A percentile compares a stretch with the other conserved stretches of the same genome.
Evolutionary conservation across 768 basidiomycete species (phyloP).

Genomic region (Suillus placidus): DNA sequence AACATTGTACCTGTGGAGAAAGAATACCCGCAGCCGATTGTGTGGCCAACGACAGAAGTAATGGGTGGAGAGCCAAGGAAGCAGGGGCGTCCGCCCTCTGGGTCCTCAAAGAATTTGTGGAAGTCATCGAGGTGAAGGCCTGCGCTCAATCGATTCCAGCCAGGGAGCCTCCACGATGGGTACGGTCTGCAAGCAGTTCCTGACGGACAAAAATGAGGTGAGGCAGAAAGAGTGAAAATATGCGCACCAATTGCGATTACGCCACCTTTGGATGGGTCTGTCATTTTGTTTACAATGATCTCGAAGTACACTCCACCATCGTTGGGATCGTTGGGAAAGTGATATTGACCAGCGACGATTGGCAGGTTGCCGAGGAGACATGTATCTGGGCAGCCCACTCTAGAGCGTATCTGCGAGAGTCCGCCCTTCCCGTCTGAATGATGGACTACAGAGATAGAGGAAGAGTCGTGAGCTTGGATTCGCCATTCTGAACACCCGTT

Average conservation of each 20-base stretch:
- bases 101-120: constrained; percentile 73
- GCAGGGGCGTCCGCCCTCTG: constrained; percentile 59
- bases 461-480: constrained; percentile 46
- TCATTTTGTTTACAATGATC: constrained; percentile 55
- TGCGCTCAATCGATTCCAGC: constrained; percentile 70
- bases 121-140: constrained; percentile 72
- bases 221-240: not conserved
- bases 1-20: constrained; percentile 52
- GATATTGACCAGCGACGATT: constrained; percentile 61
- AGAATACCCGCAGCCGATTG: constrained; percentile 66
- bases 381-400: constrained; percentile 45
- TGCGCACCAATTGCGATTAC: constrained; percentile 59
- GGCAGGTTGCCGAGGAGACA: constrained; percentile 65
- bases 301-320: constrained; percentile 69
- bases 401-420: constrained; percentile 47
- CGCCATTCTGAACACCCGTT: constrained; percentile 58
- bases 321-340: constrained; percentile 52
- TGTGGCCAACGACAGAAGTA: constrained; percentile 48
- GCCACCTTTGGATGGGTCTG: constrained; percentile 36
- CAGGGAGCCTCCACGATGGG: constrained; percentile 66
- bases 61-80: constrained; percentile 40
- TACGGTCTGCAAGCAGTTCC: constrained; percentile 69
- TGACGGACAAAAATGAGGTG: constrained; percentile 25
- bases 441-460: constrained; percentile 44
- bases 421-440: constrained; percentile 37